Conservation (phyloP, 345 rosid species). For the Murraya paniculata region DNA sequence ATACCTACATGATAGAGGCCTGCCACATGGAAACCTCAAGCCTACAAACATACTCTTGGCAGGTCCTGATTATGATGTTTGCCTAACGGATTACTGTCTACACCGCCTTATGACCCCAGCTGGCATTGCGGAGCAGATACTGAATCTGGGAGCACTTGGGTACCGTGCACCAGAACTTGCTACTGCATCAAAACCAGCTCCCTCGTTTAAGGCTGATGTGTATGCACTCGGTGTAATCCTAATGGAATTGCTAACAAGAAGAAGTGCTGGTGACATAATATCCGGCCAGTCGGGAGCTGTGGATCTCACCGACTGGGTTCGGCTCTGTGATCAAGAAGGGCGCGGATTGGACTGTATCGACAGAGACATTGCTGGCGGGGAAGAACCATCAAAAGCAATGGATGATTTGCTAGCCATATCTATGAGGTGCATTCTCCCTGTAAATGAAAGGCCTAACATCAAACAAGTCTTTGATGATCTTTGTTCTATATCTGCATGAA, state of each 20-base stretch:
- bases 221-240: conserved; percentile 86
- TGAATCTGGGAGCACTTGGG: conserved; percentile 91
- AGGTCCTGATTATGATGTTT: conserved; percentile 44
- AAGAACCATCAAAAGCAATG: conserved; percentile 79
- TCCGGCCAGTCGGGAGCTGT: conserved; percentile 95
- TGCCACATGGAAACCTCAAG: conserved; percentile 86
- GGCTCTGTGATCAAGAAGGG: conserved; percentile 81
- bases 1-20: conserved; percentile 77
- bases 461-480: conserved; percentile 79
- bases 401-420: conserved; percentile 81
- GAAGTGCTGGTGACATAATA: conserved; percentile 91
- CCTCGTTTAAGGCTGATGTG: conserved; percentile 76
- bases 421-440: conserved; percentile 76
- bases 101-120: conserved; percentile 83
- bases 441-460: conserved; percentile 90
- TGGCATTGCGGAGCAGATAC: conserved; percentile 82
- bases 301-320: conserved; percentile 87
- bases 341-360: conserved; percentile 88
- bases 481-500: conserved; percentile 63
- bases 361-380: conserved; percentile 81
- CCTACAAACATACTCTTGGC: conserved; percentile 77
- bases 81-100: conserved; percentile 73
- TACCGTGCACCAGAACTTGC: conserved; percentile 87
- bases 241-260: conserved; percentile 85
- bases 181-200: conserved; percentile 58